Conservation (phyloP, 108 stramenopile genomes). For the Cafeteria roenbergensis region DNA sequence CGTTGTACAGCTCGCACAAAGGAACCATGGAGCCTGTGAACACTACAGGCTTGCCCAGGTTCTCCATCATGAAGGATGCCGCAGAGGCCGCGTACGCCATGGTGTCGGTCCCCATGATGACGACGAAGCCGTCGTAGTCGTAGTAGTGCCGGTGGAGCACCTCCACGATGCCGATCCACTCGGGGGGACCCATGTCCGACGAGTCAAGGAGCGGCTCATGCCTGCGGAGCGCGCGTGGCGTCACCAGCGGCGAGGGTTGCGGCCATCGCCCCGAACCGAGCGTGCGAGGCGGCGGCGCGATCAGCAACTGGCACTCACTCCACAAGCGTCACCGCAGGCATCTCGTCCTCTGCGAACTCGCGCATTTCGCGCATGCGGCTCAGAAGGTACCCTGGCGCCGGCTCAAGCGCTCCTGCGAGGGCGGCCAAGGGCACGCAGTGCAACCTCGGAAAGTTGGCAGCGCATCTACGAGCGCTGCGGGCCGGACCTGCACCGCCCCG, state of each 20-base stretch:
- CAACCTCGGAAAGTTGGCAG: too few species aligned
- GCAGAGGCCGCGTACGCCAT: conserved; percentile 88
- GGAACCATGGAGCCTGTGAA: conserved; percentile 85
- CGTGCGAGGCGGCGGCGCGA: too few species aligned
- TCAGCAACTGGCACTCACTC: too few species aligned
- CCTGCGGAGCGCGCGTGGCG: conserved; percentile 4
- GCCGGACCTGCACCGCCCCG: too few species aligned
- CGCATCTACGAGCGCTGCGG: too few species aligned
- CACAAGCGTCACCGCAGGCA: conserved; percentile 28
- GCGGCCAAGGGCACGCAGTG: too few species aligned
- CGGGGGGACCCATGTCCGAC: conserved; percentile 67
- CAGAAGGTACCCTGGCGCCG: conserved; percentile 36
- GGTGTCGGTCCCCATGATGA: conserved; percentile 88
- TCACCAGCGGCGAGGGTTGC: not conserved
- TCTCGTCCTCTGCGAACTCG: conserved; percentile 20
- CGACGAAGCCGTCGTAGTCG: conserved; percentile 86
- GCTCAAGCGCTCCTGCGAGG: conserved; percentile 29
- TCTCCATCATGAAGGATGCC: conserved; percentile 87
- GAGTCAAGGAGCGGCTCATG: conserved; percentile 54
- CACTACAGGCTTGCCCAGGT: conserved; percentile 84
- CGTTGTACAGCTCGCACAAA: conserved; percentile 72
- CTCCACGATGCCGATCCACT: conserved; percentile 70
- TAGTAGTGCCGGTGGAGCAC: conserved; percentile 60
- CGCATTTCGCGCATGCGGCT: conserved; percentile 28
- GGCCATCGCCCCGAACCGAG: too few species aligned